A percentile compares a stretch with the other conserved stretches of the same genome.
Conservation (phyloP, 2,329 filamentous ascomycete genomes). For the Paecilomyces dactylethromorphus region DNA sequence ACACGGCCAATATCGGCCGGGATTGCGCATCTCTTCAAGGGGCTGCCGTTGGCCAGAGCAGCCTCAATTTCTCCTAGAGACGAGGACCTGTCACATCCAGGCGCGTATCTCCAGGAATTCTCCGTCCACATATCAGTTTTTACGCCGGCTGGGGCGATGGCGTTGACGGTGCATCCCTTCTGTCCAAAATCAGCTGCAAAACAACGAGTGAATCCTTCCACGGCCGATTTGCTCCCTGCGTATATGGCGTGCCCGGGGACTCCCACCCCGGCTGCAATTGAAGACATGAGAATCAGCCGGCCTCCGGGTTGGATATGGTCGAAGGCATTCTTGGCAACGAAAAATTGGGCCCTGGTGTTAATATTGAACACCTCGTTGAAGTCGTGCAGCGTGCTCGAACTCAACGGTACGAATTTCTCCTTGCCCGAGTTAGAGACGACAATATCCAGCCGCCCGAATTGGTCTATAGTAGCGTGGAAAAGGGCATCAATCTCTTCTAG, state of each 20-base stretch:
- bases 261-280: constrained; percentile 60
- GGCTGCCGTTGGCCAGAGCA: constrained; percentile 51
- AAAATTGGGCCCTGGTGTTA: constrained; percentile 59
- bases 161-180: constrained; percentile 59
- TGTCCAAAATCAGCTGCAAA: constrained; percentile 66
- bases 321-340: constrained; percentile 60
- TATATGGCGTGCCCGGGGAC: constrained; percentile 68
- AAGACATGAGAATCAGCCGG: constrained; percentile 67
- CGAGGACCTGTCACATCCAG: constrained; percentile 34
- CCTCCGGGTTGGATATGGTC: constrained; percentile 64
- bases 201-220: constrained; percentile 69
- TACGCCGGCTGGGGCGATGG: constrained; percentile 60
- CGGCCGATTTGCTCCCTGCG: constrained; percentile 68
- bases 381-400: constrained; percentile 18
- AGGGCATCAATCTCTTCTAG: constrained; percentile 57
- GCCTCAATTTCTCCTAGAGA: constrained; percentile 49
- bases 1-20: constrained; percentile 55
- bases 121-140: constrained; percentile 70
- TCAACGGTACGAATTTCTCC: constrained; percentile 21
- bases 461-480: constrained; percentile 56
- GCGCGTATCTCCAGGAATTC: constrained; percentile 61
- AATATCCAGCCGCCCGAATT: constrained; percentile 63
- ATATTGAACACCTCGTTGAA: constrained; percentile 52
- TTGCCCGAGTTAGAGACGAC: constrained; percentile 59
- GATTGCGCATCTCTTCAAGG: constrained; percentile 53